A percentile compares a stretch with the other conserved stretches of the same genome.
Conservation (phyloP, 108 stramenopile species). For the Skeletonema tropicum region DNA sequence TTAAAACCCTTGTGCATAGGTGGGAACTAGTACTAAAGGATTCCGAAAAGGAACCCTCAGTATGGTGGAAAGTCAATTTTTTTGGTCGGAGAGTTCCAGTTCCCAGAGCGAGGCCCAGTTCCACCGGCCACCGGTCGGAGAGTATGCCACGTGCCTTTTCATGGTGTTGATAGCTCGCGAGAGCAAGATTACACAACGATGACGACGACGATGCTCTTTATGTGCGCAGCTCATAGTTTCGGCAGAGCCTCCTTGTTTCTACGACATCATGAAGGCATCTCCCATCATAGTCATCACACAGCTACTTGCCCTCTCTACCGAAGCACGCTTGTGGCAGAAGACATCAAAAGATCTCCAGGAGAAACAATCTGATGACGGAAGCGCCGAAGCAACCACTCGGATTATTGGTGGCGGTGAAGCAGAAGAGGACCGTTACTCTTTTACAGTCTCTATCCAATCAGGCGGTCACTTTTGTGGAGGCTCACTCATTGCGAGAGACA, state of each 20-base stretch:
- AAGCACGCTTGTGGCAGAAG: background rate
- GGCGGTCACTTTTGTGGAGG: constrained; percentile 46
- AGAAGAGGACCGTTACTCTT: constrained; percentile 25
- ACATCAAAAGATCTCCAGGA: background rate
- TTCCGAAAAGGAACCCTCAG: too few relatives aligned
- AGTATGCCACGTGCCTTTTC: too few relatives aligned
- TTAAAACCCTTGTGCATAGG: too few relatives aligned
- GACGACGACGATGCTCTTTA: too few relatives aligned
- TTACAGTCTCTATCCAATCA: constrained; percentile 29
- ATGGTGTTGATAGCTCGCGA: too few relatives aligned
- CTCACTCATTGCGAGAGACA: constrained; percentile 50
- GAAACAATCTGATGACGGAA: background rate
- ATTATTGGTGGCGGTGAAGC: constrained; percentile 35
- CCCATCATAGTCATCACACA: background rate
- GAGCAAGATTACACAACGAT: too few relatives aligned
- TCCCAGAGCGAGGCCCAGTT: too few relatives aligned
- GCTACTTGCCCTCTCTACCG: background rate
- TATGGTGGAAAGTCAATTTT: too few relatives aligned
- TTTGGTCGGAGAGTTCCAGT: too few relatives aligned
- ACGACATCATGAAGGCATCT: background rate
- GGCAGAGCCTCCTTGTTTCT: background rate
- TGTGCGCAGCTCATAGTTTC: background rate
- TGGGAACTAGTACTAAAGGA: too few relatives aligned
- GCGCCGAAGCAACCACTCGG: background rate
- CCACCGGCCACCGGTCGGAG: too few relatives aligned